Evolutionary conservation across 192 early-diverging fungal species (phyloP).

Genomic region (Anaeromyces robustus): DNA sequence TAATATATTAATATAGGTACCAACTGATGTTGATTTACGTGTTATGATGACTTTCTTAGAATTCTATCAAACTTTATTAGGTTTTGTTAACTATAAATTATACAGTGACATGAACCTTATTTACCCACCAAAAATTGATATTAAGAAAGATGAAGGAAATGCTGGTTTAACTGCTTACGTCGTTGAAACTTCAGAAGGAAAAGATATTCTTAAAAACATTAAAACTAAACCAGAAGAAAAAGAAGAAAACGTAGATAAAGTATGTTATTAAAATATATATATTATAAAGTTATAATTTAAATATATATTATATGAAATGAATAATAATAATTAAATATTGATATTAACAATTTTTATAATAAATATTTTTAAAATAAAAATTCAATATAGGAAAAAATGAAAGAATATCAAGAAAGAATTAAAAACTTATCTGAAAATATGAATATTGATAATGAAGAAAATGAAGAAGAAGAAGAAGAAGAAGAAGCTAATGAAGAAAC

Average conservation of each 20-base stretch:
- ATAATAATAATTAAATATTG: too few species aligned
- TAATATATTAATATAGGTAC: too few species aligned
- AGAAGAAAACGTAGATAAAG: background rate
- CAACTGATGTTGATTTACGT: slow-evolving; percentile 86
- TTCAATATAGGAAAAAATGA: slow-evolving; percentile 8
- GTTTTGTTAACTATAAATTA: slow-evolving; percentile 90
- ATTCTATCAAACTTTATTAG: slow-evolving; percentile 79
- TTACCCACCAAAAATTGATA: slow-evolving; percentile 80
- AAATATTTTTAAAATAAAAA: too few species aligned
- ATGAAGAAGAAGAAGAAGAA: slow-evolving; percentile 12
- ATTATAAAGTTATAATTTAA: too few species aligned
- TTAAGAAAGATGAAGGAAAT: slow-evolving; percentile 34
- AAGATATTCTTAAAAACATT: slow-evolving; percentile 12
- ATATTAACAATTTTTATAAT: too few species aligned
- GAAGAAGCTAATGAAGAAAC: slow-evolving; percentile 6
- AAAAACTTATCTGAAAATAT: slow-evolving; percentile 12
- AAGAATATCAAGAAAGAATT: slow-evolving; percentile 23
- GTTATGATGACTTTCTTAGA: slow-evolving; percentile 96
- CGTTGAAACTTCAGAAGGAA: slow-evolving; percentile 32
- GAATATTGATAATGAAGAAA: slow-evolving; percentile 3
- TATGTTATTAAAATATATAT: background rate
- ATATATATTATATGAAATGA: too few species aligned
- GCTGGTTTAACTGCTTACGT: slow-evolving; percentile 50
- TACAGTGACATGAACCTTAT: slow-evolving; percentile 72
- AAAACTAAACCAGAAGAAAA: slow-evolving; percentile 14